These are phyloP conservation scores for Rhizopus stolonifer DNA, from an alignment of 371 early-diverging fungal species.

Conservation along the genomic window DNA sequence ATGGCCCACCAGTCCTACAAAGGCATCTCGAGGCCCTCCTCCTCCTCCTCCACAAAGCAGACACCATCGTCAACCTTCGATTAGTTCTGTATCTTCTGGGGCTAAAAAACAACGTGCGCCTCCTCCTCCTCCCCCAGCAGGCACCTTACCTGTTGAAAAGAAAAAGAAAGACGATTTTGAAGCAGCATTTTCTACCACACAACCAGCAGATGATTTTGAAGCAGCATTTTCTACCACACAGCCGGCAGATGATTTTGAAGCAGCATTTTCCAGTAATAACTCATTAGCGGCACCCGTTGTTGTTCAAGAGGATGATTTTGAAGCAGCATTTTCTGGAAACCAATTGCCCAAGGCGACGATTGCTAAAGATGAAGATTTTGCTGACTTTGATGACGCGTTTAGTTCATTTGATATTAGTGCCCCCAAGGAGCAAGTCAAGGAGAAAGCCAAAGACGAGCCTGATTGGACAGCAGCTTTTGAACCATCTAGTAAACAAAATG, in stretches of 20 bases:
- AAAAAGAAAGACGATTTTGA: slow-evolving; percentile 2
- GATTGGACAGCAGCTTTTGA: slow-evolving; percentile 43
- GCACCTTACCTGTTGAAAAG: slow-evolving; percentile 13
- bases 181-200: no score
- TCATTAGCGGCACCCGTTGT: no score
- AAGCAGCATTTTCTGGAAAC: slow-evolving; percentile 38
- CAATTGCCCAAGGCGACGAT: slow-evolving; percentile 36
- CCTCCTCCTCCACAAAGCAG: slow-evolving; percentile 52
- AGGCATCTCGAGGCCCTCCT: slow-evolving; percentile 27
- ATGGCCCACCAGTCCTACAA: slow-evolving; percentile 24
- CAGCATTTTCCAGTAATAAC: slow-evolving; percentile 39
- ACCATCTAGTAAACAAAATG: slow-evolving; percentile 20
- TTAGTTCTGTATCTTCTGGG: slow-evolving; percentile 20
- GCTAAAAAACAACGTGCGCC: slow-evolving; percentile 20
- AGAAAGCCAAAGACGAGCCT: slow-evolving; percentile 24
- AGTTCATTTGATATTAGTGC: slow-evolving; percentile 17
- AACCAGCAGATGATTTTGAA: no score
- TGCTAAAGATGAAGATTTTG: slow-evolving; percentile 27
- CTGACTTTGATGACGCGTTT: slow-evolving; percentile 50
- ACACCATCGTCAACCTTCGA: slow-evolving; percentile 34
- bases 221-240: no score
- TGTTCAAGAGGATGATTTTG: slow-evolving; percentile 28
- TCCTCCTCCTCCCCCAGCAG: slow-evolving; percentile 18
- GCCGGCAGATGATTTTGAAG: slow-evolving; percentile 42
- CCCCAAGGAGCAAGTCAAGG: background rate